Evolutionary conservation across 2,329 filamentous ascomycete species (phyloP).

Genomic region (Penicillium sp.): DNA sequence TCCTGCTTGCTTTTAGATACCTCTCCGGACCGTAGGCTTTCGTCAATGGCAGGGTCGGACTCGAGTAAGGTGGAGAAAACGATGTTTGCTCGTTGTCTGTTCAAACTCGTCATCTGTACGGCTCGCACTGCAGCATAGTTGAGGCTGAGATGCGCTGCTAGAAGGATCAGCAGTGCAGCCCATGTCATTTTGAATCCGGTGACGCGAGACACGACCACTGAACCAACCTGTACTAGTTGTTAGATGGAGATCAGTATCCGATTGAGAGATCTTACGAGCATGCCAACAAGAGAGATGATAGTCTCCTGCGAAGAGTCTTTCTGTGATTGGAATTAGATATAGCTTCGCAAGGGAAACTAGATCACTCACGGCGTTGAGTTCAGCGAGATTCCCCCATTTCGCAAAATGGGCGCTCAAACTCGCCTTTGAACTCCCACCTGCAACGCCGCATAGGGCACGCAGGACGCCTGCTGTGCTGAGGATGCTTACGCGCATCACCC

Average conservation of each 20-base stretch:
- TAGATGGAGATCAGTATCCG: not conserved
- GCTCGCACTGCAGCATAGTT: conserved; percentile 82
- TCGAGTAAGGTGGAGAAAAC: conserved; percentile 59
- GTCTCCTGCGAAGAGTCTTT: conserved; percentile 96
- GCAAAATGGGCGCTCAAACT: conserved; percentile 91
- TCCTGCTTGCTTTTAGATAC: not conserved
- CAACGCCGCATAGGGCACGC: conserved; percentile 75
- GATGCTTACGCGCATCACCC: conserved; percentile 50
- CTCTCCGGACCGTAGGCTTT: not conserved
- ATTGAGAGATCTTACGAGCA: conserved; percentile 54
- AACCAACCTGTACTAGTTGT: conserved; percentile 55
- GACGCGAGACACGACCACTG: conserved; percentile 71
- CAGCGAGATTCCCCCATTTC: conserved; percentile 76
- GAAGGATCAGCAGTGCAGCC: conserved; percentile 64
- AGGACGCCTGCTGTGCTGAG: conserved; percentile 59
- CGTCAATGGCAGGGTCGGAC: conserved; percentile 26
- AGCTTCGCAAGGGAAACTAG: not conserved
- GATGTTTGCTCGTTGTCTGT: conserved; percentile 79
- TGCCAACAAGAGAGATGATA: conserved; percentile 79
- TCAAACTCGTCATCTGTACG: conserved; percentile 78
- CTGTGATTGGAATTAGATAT: conserved; percentile 28
- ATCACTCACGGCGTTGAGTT: conserved; percentile 71
- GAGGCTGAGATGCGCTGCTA: conserved; percentile 71
- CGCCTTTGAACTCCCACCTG: conserved; percentile 84
- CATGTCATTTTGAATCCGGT: conserved; percentile 69